Base-by-base conservation (phyloP, 192 early-diverging fungal species). In the Phlyctochytrium bullatum region DNA sequence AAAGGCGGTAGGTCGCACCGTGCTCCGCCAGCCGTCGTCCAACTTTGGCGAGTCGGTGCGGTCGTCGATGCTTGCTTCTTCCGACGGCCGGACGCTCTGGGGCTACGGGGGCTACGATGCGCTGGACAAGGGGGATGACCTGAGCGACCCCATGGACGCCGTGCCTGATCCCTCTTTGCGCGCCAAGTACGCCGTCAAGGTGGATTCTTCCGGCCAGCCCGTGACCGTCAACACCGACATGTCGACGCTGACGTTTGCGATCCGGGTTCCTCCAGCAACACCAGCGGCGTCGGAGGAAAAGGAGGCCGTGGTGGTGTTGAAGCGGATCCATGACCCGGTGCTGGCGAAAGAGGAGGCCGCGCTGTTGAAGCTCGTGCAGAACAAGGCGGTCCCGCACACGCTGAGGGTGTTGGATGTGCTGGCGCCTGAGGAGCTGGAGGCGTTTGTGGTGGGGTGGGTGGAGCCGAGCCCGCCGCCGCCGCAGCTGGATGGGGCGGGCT, bases 311-410 rank as follows among this genome's bases (percentile, higher is more conserved):
- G 62, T 52, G 2, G 47, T 62, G 2, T 31, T 73, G 2, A 73
- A 73, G 60, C 59, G 34, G 2, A 12, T 16, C 29, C 59, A 16
- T 10, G 52, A 51, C 2, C 60, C 58, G 14, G 59, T 14, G 20
- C 27, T 51, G 1, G 59, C 60, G 31, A 53, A n/a, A 12, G 59
- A 62, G 16, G 71, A 73, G 56, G 4, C 28, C 24, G 25, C 20
- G 20, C 33, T 73, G 6, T 24, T 73, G 27, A 50, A 40, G 25
- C 3, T n/a, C 27, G 52, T 73, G 6, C 14, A 29, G 4, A 51
- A 60, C 12, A 10, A n/a, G 3, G 29, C 34, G 4, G 34, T 73
- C 12, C 65, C 71, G 0, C 28, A 67, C 34, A 52, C 36, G 24
- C 20, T 62, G 29, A 25, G 16, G 0, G n/a, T 66, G 0, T 60